Evolutionary conservation across 2,329 filamentous ascomycete genomes (phyloP).

Genomic region (Phyllachora maydis): DNA sequence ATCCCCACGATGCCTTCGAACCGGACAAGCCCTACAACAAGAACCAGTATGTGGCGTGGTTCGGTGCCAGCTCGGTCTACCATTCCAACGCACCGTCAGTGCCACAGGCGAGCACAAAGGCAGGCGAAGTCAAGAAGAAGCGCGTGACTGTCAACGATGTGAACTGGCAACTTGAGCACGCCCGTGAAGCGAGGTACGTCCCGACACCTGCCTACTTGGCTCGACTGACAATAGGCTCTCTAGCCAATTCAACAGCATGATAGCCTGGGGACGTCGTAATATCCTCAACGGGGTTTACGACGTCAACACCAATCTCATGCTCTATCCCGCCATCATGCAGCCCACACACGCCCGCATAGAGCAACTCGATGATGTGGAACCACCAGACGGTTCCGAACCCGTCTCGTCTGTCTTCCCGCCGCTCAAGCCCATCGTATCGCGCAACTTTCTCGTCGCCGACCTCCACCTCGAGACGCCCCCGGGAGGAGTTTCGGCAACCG

Average conservation of each 20-base stretch:
- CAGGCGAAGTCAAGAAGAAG: constrained; percentile 57
- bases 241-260: constrained; percentile 66
- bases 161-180: constrained; percentile 96
- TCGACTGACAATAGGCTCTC: constrained; percentile 2
- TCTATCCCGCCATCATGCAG: constrained; percentile 75
- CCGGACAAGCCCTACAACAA: constrained; percentile 83
- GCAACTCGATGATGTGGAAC: constrained; percentile 27
- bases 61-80: constrained; percentile 89
- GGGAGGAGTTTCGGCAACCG: constrained; percentile 20
- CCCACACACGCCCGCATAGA: constrained; percentile 74
- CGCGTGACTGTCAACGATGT: constrained; percentile 76
- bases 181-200: constrained; percentile 66
- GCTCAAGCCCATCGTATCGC: constrained; percentile 24
- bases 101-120: constrained; percentile 56
- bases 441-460: constrained; percentile 36
- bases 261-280: constrained; percentile 45
- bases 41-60: constrained; percentile 98
- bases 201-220: background rate
- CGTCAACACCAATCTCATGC: constrained; percentile 80
- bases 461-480: constrained; percentile 29
- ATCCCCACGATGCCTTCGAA: constrained; percentile 66
- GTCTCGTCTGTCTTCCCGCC: constrained; percentile 20
- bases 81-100: constrained; percentile 62
- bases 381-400: constrained; percentile 5
- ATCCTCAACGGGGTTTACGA: constrained; percentile 73